phyloP scores from a whole-genome alignment of 345 rosid species.

The Erucastrum elatum region DNA sequence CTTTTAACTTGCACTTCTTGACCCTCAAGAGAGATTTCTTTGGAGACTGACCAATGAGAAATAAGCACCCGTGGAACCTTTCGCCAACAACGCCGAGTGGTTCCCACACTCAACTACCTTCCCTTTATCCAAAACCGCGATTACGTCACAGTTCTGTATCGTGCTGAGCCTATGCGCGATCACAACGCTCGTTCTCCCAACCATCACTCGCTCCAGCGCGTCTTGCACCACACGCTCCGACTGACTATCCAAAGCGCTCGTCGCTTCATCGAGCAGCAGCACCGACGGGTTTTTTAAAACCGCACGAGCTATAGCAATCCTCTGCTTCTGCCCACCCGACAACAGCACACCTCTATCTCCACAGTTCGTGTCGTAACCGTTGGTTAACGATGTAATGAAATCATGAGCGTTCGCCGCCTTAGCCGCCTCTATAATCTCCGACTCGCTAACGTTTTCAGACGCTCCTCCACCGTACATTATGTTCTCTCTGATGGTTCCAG shows the following conservation, averaged over 20 bases:
- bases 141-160: conserved; percentile 21
- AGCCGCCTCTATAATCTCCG: conserved; percentile 49
- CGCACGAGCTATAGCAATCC: conserved; percentile 67
- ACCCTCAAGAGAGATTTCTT: neutral
- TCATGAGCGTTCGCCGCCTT: conserved; percentile 67
- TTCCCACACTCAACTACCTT: conserved; percentile 40
- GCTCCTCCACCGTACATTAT: conserved; percentile 49
- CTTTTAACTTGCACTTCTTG: neutral
- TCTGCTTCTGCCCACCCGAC: conserved; percentile 55
- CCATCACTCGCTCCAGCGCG: neutral
- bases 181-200: neutral
- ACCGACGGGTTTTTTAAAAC: conserved; percentile 41
- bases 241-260: neutral
- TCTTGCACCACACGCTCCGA: neutral
- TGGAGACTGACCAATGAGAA: neutral
- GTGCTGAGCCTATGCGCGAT: neutral
- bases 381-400: conserved; percentile 47
- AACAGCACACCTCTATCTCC: conserved; percentile 61
- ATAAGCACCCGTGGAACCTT: neutral
- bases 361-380: conserved; percentile 57
- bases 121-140: conserved; percentile 6
- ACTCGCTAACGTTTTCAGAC: conserved; percentile 33
- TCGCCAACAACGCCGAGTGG: neutral
- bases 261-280: neutral
- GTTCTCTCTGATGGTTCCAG: conserved; percentile 62